A percentile compares a stretch with the other conserved stretches of the same genome.
phyloP scores from a whole-genome alignment of 371 early-diverging fungal species.

The Phascolomyces articulosus region DNA sequence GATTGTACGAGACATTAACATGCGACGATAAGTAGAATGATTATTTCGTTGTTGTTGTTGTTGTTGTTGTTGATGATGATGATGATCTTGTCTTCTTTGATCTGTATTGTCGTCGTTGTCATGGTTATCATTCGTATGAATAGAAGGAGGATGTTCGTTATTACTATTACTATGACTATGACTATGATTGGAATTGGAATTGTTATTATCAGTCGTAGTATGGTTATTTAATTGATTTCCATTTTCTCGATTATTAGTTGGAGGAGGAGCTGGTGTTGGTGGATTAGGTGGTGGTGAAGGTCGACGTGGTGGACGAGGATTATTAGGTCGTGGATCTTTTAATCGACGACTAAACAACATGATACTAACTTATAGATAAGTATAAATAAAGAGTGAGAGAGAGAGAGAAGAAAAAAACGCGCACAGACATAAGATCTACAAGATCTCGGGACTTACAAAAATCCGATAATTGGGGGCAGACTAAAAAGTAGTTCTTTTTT shows the following conservation, averaged over 20 bases:
- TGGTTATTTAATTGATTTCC: neutral
- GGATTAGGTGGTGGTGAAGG: neutral
- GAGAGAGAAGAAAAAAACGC: neutral
- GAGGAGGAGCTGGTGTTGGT: constrained; percentile 5
- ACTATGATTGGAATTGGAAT: too few relatives aligned
- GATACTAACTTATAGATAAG: neutral
- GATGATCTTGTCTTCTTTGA: neutral
- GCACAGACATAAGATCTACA: constrained; percentile 4
- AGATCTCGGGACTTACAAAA: constrained; percentile 8
- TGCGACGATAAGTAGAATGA: neutral
- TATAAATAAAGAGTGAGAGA: neutral
- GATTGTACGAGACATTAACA: neutral
- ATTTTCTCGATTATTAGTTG: neutral
- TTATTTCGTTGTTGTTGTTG: too few relatives aligned
- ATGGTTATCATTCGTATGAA: neutral
- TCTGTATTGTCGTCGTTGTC: neutral
- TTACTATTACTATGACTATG: constrained; percentile 3
- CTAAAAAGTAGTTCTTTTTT: too few relatives aligned
- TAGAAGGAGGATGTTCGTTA: neutral
- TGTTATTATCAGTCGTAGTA: too few relatives aligned
- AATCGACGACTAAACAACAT: neutral
- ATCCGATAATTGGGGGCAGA: constrained; percentile 1
- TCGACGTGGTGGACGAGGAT: constrained; percentile 15
- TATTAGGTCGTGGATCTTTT: constrained; percentile 15
- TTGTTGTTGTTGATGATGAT: neutral